Evolutionary conservation across 805 yeast genomes (phyloP).

Genomic region (Millerago galiae): DNA sequence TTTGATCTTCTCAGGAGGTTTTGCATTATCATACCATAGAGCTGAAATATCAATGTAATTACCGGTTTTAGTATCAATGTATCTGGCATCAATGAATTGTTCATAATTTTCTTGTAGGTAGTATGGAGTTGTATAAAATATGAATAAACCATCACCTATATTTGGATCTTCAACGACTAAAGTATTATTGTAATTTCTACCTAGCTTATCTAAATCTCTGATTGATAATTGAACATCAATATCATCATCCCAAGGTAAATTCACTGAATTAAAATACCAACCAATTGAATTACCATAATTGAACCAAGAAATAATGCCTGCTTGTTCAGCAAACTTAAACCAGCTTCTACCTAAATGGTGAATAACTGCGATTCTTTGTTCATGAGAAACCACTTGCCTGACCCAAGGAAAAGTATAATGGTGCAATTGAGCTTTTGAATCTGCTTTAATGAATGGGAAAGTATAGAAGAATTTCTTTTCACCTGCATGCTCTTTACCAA

Average conservation of each 20-base stretch:
- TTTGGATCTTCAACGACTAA: slow-evolving; percentile 35
- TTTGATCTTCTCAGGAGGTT: slow-evolving; percentile 4
- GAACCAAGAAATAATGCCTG: slow-evolving; percentile 48
- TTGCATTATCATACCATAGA: slow-evolving; percentile 14
- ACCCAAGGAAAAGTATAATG: slow-evolving; percentile 28
- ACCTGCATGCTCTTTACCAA: slow-evolving; percentile 19
- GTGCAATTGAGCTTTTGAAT: slow-evolving; percentile 22
- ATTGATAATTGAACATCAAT: slow-evolving; percentile 51
- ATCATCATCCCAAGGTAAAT: slow-evolving; percentile 57
- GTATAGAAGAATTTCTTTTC: slow-evolving; percentile 23
- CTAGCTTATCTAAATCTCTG: slow-evolving; percentile 34
- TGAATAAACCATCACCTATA: slow-evolving; percentile 36
- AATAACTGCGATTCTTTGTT: slow-evolving; percentile 26
- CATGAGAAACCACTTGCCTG: slow-evolving; percentile 24
- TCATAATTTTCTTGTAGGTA: slow-evolving; percentile 34
- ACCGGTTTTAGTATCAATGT: slow-evolving; percentile 42
- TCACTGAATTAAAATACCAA: too few species aligned
- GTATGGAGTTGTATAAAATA: slow-evolving; percentile 47
- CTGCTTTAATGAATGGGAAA: slow-evolving; percentile 22
- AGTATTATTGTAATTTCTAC: slow-evolving; percentile 40
- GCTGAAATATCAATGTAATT: slow-evolving; percentile 44
- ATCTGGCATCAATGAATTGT: slow-evolving; percentile 30
- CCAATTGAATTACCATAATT: slow-evolving; percentile 28
- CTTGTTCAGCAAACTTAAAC: slow-evolving; percentile 41
- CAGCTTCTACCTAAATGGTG: slow-evolving; percentile 49